Evolutionary conservation across 306 rosid genomes (phyloP), one percentile per base, ranked within the genome.

Genomic region (Prunus padus): DNA sequence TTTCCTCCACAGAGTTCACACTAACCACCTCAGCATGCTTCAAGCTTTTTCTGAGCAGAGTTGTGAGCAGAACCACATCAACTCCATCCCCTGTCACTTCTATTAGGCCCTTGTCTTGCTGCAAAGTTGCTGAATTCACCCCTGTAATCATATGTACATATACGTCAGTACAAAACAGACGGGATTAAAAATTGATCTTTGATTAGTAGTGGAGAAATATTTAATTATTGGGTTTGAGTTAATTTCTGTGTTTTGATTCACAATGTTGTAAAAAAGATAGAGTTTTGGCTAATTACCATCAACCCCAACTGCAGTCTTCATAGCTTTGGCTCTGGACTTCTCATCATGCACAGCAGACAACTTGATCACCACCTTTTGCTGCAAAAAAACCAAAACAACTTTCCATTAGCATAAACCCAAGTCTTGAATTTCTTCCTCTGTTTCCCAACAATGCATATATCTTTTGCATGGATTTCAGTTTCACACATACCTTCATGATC

Each of bases 311-410:
- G 85, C 87, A 26, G 87, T 86, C 72, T 63, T 84, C 57, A 77
- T 25, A 40, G 82, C 95, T 74, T 74, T 82, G 67, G 82, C 78
- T 76, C 84, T 71, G 28, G 65, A 19, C 59, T 73, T 85, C 18
- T 65, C 26, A 78, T 61, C 63, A 11, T 78, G 70, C 76, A 87
- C 79, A 0, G 79, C 81, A 0, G 79, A 15, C 54, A 89, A 74
- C 45, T 75, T 74, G 78, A 89, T 80, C 75, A 89, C 88, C 16
- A 85, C 71, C 80, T 81, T 89, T 85, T 83, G 83, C 91, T 89
- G 87, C 84, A 69, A 69, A n/a, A n/a, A 73, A 28, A 23, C 1
- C 51, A 57, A 14, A 59, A 77, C 56, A 44, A 33, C 18, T 18
- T 10, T n/a, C 28, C 37, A 65, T 42, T 51, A 20, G 72, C 52